phyloP scores from a whole-genome alignment of 2,329 filamentous ascomycete genomes.

The Stagonosporopsis chrysanthemi region DNA sequence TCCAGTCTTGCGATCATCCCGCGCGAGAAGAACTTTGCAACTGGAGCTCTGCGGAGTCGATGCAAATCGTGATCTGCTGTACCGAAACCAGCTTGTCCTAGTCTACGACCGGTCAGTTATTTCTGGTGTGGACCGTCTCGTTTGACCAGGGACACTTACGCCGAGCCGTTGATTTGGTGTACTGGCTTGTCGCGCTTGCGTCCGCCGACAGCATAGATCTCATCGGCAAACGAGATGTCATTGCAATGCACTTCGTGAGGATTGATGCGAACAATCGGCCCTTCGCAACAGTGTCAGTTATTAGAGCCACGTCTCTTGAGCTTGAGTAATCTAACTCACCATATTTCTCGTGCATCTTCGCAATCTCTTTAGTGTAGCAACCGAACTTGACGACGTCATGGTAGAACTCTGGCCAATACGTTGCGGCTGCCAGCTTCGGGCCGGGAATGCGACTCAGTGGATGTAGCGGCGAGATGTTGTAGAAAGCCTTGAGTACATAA shows the following conservation, averaged over 20 bases:
- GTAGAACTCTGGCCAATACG: conserved; percentile 47
- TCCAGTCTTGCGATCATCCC: conserved; percentile 35
- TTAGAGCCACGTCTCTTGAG: not conserved
- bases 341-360: conserved; percentile 48
- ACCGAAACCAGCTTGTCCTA: conserved; percentile 33
- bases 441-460: conserved; percentile 44
- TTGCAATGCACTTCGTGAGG: conserved; percentile 43
- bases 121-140: not conserved
- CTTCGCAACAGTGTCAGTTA: conserved; percentile 19
- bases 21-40: conserved; percentile 50
- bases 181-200: conserved; percentile 36
- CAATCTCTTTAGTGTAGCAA: conserved; percentile 44
- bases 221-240: conserved; percentile 41
- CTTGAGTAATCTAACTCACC: conserved; percentile 24
- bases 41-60: conserved; percentile 38
- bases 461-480: conserved; percentile 39
- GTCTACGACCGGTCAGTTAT: conserved; percentile 8
- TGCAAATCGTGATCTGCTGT: conserved; percentile 43
- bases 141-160: conserved; percentile 18
- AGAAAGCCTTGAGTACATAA: conserved; percentile 27
- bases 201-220: conserved; percentile 39
- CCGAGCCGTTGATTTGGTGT: conserved; percentile 38
- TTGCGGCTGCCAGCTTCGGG: conserved; percentile 46
- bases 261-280: conserved; percentile 45
- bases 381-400: conserved; percentile 46